phyloP scores from a whole-genome alignment of 371 early-diverging fungal species.

The Mucor ambiguus region DNA sequence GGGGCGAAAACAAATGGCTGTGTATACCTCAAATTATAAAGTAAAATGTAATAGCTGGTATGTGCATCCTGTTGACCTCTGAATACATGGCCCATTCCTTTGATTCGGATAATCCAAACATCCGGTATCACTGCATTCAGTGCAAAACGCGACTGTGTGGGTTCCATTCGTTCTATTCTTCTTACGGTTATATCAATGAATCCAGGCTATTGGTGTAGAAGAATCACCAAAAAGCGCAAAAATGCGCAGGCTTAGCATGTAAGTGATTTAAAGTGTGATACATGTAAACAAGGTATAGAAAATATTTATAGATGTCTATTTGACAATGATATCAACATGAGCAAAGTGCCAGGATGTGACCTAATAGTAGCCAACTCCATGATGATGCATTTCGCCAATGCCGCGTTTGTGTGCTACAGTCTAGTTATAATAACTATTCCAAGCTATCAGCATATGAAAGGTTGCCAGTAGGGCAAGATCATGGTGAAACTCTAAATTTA shows the following conservation, averaged over 20 bases:
- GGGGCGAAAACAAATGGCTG: no score
- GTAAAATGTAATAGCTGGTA: neutral
- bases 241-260: neutral
- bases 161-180: neutral
- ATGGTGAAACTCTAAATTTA: slow-evolving; percentile 5
- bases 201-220: no score
- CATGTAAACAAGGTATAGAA: neutral
- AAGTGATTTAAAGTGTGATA: neutral
- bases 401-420: neutral
- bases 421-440: no score
- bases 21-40: neutral
- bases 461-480: neutral
- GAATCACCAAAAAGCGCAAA: neutral
- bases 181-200: no score
- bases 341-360: neutral
- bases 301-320: neutral
- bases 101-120: neutral
- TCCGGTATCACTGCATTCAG: neutral
- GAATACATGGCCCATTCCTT: neutral
- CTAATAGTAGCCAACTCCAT: neutral
- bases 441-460: neutral
- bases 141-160: neutral
- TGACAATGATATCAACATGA: neutral
- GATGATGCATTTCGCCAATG: no score
- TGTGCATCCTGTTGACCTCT: neutral